Evolutionary conservation across 345 rosid genomes (phyloP), one percentile per base, ranked within the genome.

Genomic region (Gossypium thurberi): DNA sequence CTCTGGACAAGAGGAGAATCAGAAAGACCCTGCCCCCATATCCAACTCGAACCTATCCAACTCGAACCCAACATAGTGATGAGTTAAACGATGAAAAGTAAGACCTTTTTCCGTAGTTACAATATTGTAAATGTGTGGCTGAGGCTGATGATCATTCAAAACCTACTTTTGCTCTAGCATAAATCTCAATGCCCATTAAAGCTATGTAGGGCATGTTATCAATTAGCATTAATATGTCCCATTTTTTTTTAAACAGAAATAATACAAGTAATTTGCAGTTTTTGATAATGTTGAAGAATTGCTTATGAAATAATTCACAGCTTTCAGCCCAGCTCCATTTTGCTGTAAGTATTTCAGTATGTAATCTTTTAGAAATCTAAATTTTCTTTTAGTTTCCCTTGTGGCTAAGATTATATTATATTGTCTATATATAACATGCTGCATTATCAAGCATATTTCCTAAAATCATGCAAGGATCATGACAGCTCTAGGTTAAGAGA

Each of bases 1-100:
- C 84, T 92, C 11, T 95, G 99, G 98, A 83, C 84, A 12, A 85
- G 78, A 70, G 99, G 99, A 77, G 94, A 84, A 65, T 97, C 94
- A 1, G 88, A 86, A 71, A 84, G 91, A 59, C 87, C 86, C 37
- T 94, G 97, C 78, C 89, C 84, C 12, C 98, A 94, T 33, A 69
- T 88, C 75, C 85, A 69, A 44, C 79, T 86, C n/a, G 84, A 74
- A 15, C 74, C 26, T 33, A 69, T 88, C 75, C 85, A 69, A 44
- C 79, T 86, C n/a, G 84, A 74, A 15, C 74, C 26, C 86, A 69
- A 13, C 66, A 79, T 13, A 56, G 67, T 63, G 64, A 68, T 2
- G 84, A 79, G 52, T 25, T 52, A 21, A 74, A 58, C 12, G 43
- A 58, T 10, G 70, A 82, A 40, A 58, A 57, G 55, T 81, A 58